Evolutionary conservation across 306 rosid genomes (phyloP).

Genomic region (Malus asiatica): DNA sequence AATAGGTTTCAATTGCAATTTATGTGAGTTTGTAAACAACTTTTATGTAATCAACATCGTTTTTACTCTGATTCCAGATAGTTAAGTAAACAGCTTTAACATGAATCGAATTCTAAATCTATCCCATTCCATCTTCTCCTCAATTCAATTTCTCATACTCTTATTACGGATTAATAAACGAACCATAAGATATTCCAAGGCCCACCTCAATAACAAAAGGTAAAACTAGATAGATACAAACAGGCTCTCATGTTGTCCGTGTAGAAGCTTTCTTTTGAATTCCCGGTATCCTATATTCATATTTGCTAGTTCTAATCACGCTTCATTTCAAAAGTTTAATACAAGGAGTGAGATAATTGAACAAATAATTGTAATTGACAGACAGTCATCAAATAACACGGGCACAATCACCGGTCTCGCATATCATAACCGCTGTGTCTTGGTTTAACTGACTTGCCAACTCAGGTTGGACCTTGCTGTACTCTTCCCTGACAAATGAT

Average conservation of each 20-base stretch:
- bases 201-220: no score
- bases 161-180: no score
- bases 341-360: not conserved
- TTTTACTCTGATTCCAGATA: no score
- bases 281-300: not conserved
- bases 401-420: constrained; percentile 70
- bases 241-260: not conserved
- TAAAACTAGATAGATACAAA: no score
- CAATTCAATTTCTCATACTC: no score
- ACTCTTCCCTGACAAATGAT: constrained; percentile 58
- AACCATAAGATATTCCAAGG: no score
- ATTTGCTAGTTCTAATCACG: not conserved
- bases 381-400: constrained; percentile 37
- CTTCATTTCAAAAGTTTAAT: not conserved
- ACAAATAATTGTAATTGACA: not conserved
- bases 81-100: no score
- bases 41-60: no score
- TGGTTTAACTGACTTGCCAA: constrained; percentile 34
- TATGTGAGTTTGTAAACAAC: no score
- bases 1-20: no score
- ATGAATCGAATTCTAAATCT: no score
- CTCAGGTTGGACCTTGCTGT: constrained; percentile 53
- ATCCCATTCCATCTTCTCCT: no score
- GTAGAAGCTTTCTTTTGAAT: not conserved
- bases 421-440: constrained; percentile 46